These are phyloP conservation scores for Podila horticola DNA, from an alignment of 192 early-diverging fungal species.

Conservation along the genomic window DNA sequence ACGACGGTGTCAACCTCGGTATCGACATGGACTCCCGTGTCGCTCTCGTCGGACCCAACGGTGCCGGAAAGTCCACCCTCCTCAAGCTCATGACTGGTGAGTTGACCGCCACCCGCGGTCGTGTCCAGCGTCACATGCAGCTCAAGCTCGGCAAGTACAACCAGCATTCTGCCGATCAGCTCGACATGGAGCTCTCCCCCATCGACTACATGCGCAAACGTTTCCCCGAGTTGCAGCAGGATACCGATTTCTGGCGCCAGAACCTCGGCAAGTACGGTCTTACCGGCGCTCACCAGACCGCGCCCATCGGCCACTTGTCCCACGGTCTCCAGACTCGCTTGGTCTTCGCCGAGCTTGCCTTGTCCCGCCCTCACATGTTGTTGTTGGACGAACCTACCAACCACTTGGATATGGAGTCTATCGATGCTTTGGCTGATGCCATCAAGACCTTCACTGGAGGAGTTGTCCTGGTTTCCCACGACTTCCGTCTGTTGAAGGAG, in stretches of 20 bases:
- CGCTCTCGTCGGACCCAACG: slow-evolving; percentile 96
- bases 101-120: slow-evolving; percentile 84
- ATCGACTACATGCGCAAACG: slow-evolving; percentile 91
- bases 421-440: slow-evolving; percentile 94
- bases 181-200: slow-evolving; percentile 86
- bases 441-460: slow-evolving; percentile 97
- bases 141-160: slow-evolving; percentile 97
- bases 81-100: slow-evolving; percentile 97
- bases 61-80: slow-evolving; percentile 95
- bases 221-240: slow-evolving; percentile 85
- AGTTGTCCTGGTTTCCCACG: slow-evolving; percentile 98
- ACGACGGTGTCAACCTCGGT: slow-evolving; percentile 91
- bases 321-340: slow-evolving; percentile 97
- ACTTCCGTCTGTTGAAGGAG: slow-evolving; percentile 97
- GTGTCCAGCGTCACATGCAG: slow-evolving; percentile 88
- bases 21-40: slow-evolving; percentile 99
- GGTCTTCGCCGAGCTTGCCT: slow-evolving; percentile 94
- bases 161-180: slow-evolving; percentile 98
- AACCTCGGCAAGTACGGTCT: slow-evolving; percentile 94
- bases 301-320: slow-evolving; percentile 87
- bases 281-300: slow-evolving; percentile 92
- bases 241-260: slow-evolving; percentile 91
- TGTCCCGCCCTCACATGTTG: slow-evolving; percentile 91
- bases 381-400: slow-evolving; percentile 99
- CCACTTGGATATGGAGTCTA: slow-evolving; percentile 92